Evolutionary conservation across 2,329 filamentous ascomycete genomes (phyloP), one percentile per base, ranked within the genome.

Genomic region (Exophiala aquamarina): DNA sequence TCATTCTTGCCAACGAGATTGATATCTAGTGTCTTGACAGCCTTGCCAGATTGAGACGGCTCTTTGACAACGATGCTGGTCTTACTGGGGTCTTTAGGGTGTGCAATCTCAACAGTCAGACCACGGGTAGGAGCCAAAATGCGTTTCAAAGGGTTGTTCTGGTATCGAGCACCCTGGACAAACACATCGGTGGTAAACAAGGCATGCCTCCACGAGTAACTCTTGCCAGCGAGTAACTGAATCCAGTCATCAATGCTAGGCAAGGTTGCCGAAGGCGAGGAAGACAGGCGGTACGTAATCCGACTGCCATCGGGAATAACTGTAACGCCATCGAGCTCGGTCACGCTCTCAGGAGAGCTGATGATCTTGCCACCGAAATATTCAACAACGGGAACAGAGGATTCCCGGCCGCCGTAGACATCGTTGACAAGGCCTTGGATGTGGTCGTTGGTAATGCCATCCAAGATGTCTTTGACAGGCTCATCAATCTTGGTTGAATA

Each of bases 81-180:
- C 73, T 88, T 91, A 50, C 80, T 71, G 3, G 91, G 85, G 33
- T 95, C 84, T 49, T 92, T 85, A 17, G 92, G 90, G 63, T 92
- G 73, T 17, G 78, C 68, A 52, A 98, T 87, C 71, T 98, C 93
- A 26, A 98, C 89, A 50, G 90, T 86, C 68, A 97, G 82, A 37
- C 93, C 93, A 26, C 84, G 84, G 11, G 83, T 81, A 11, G 93
- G 93, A 9, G 88, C 85, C 57, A 97, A 92, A 50, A 98, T 90
- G 47, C 92, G 84, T 66, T 85, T 87, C 73, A 96, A 87, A 0
- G 93, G 94, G 71, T 98, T 98, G 48, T 89, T 95, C 74, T 97
- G 89, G 75, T 95, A 97, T 64, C 94, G 90, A 68, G 95, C 87
- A 13, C 91, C 93, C 69, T 98, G 93, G 3, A 96, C 88, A 56